These are phyloP conservation scores for Persicaria tinctoria DNA, from an alignment of 148 eudicot species.

Conservation along the genomic window DNA sequence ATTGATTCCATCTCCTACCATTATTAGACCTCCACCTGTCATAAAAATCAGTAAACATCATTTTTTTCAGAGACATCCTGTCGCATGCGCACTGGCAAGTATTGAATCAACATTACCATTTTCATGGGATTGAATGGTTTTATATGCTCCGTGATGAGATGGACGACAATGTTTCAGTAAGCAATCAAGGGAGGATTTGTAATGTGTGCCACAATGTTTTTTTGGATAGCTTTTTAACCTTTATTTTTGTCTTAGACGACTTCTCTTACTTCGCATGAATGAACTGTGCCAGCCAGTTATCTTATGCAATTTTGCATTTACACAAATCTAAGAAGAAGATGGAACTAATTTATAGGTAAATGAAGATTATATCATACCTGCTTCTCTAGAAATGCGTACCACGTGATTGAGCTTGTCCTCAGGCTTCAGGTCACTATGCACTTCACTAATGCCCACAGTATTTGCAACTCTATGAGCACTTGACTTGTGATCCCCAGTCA, in stretches of 20 bases:
- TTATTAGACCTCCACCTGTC: conserved; percentile 80
- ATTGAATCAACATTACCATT: not conserved
- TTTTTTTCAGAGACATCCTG: not conserved
- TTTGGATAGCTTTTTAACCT: not conserved
- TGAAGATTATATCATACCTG: conserved; percentile 34
- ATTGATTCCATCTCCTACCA: conserved; percentile 99
- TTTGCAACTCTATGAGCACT: conserved; percentile 87
- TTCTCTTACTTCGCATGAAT: not conserved
- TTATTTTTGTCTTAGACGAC: not conserved
- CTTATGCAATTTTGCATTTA: not conserved
- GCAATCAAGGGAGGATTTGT: not conserved
- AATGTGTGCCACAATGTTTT: not conserved
- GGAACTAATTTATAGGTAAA: not conserved
- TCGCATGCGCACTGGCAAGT: not conserved
- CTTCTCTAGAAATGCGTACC: conserved; percentile 69
- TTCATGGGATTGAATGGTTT: not conserved
- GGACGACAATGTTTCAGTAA: not conserved
- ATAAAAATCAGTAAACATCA: not conserved
- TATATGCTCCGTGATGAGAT: not conserved
- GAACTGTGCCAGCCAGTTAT: not conserved
- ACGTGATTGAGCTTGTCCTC: conserved; percentile 97
- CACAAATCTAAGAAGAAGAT: not conserved
- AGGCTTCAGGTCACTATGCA: conserved; percentile 80
- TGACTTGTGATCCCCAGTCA: conserved; percentile 93
- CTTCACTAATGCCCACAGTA: conserved; percentile 78